Percentiles rank a stretch among this genome's conserved stretches.
Conservation (phyloP, 306 rosid genomes). For the Alnus glutinosa region DNA sequence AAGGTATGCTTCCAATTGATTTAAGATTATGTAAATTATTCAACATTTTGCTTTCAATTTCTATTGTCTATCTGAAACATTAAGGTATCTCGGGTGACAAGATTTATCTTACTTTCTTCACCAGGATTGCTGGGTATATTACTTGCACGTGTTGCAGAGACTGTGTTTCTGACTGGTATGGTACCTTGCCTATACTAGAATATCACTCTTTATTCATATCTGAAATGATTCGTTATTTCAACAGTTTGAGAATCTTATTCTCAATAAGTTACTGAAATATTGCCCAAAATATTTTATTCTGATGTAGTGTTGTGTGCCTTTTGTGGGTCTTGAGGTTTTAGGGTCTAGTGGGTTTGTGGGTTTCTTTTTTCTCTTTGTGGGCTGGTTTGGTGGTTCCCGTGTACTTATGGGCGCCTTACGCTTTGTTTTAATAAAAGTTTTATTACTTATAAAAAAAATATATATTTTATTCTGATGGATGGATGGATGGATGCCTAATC, state of each 20-base stretch:
- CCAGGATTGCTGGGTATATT: slow-evolving; percentile 82
- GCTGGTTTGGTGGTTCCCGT: too few species aligned
- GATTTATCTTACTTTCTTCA: slow-evolving; percentile 34
- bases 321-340: too few species aligned
- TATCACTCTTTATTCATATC: slow-evolving; percentile 9
- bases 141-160: slow-evolving; percentile 62
- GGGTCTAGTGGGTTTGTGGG: too few species aligned
- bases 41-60: too few species aligned
- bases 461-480: neutral
- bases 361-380: too few species aligned
- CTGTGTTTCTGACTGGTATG: slow-evolving; percentile 78
- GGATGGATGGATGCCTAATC: neutral
- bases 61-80: slow-evolving; percentile 15
- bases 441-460: too few species aligned
- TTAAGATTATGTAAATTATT: too few species aligned
- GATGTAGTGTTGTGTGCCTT: too few species aligned
- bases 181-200: slow-evolving; percentile 19
- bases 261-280: neutral
- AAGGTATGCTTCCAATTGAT: too few species aligned
- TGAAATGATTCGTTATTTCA: neutral
- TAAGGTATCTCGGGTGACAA: slow-evolving; percentile 29
- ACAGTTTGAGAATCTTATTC: neutral
- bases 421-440: too few species aligned
- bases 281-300: neutral
- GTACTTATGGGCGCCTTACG: too few species aligned